Percentiles rank a stretch among this genome's conserved stretches.
These are phyloP conservation scores for Testicularia cyperi DNA, from an alignment of 1,284 basidiomycete genomes.

Conservation along the genomic window DNA sequence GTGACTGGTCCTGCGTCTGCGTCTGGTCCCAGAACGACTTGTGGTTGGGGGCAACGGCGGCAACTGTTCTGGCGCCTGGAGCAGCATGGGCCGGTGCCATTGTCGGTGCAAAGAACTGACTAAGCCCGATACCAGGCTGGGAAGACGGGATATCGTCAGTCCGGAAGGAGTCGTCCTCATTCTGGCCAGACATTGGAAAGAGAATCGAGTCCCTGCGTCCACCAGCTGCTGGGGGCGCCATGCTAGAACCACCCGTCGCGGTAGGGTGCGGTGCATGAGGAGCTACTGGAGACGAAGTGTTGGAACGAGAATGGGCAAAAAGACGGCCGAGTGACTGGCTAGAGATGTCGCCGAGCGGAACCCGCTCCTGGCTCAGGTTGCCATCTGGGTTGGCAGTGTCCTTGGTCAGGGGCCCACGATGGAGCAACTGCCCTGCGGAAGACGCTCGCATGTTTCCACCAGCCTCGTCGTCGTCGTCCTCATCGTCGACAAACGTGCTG, in stretches of 20 bases:
- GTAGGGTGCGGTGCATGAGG: constrained; percentile 11
- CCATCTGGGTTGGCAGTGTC: constrained; percentile 1
- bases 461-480: constrained; percentile 18
- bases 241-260: too few relatives aligned
- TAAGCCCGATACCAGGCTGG: constrained; percentile 27
- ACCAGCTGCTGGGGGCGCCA: constrained; percentile 3
- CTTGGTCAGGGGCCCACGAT: constrained; percentile 13
- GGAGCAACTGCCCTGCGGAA: constrained; percentile 2
- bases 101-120: constrained; percentile 45
- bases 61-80: neutral
- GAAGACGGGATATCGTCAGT: constrained; percentile 38
- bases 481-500: constrained; percentile 30
- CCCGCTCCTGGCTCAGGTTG: constrained; percentile 7
- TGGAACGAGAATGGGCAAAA: constrained; percentile 18
- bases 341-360: constrained; percentile 30
- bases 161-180: constrained; percentile 34
- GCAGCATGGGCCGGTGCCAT: constrained; percentile 9
- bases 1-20: constrained; percentile 14
- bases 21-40: constrained; percentile 28
- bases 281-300: constrained; percentile 17
- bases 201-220: constrained; percentile 9
- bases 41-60: constrained; percentile 1
- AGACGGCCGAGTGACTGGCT: constrained; percentile 29
- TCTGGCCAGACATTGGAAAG: constrained; percentile 8
- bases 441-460: too few relatives aligned